Evolutionary conservation across 2,329 filamentous ascomycete species (phyloP).

Genomic region (Plectosphaerella sp.): DNA sequence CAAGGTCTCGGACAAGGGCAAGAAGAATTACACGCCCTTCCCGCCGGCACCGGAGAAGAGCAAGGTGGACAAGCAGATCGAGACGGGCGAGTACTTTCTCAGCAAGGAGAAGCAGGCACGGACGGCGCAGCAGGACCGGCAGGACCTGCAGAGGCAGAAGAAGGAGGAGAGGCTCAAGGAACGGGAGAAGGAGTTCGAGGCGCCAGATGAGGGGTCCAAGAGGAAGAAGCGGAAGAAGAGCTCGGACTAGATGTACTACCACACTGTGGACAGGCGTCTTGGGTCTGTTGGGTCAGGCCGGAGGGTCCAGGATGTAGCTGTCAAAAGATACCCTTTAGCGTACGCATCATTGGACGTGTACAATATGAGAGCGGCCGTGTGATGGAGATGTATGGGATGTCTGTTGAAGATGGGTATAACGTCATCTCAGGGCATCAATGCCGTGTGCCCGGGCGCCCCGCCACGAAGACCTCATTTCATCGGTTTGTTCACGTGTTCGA

Average conservation of each 20-base stretch:
- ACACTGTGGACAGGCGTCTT: no score
- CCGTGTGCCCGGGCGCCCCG: no score
- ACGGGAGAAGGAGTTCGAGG: constrained; percentile 79
- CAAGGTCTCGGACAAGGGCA: constrained; percentile 87
- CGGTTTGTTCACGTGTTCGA: no score
- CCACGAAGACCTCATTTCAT: no score
- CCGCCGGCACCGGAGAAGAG: constrained; percentile 96
- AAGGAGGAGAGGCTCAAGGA: constrained; percentile 85
- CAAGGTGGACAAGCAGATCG: constrained; percentile 97
- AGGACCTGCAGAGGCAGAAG: constrained; percentile 81
- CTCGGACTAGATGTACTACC: constrained; percentile 19
- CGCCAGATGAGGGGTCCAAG: constrained; percentile 70
- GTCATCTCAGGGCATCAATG: no score
- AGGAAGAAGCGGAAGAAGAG: constrained; percentile 64
- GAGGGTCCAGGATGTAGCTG: constrained; percentile 2
- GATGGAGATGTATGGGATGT: no score
- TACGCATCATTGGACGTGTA: background rate
- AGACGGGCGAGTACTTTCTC: constrained; percentile 95
- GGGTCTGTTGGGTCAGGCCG: no score
- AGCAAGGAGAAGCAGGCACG: constrained; percentile 89
- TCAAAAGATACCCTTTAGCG: constrained; percentile 11
- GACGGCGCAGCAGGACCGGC: constrained; percentile 70
- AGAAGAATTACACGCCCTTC: constrained; percentile 96
- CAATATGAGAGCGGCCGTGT: background rate
- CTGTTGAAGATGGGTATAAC: no score